Base-by-base conservation (phyloP, 2,329 filamentous ascomycete genomes). In the Alternaria triticina region DNA sequence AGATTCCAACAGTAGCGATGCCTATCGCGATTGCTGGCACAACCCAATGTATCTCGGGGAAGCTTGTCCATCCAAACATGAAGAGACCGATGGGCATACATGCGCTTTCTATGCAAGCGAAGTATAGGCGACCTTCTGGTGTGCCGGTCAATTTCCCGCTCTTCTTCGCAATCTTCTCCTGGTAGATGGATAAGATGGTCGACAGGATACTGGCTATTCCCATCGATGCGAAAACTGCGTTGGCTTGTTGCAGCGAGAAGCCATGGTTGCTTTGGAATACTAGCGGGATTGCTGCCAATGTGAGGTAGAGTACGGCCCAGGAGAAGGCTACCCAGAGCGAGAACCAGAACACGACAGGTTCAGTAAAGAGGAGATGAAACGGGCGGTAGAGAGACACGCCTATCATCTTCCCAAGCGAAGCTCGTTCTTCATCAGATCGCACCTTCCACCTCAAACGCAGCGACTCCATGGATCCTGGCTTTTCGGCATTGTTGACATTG, bases 261-360 rank as follows among this genome's bases (percentile, higher is more conserved):
- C 83, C 81, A 75, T 95, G 89, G 47, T 88, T 89, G 6, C 83
- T 85, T 22, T 83, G 74, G 79, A 96, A 96, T 23, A 97, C 89
- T 5, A 96, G 85, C 0, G 94, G 92, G 6, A 97, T 88, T 1
- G 92, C 91, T 13, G 88, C 88, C 70, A 97, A 95, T 12, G 91
- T 93, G 17, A 97, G 83, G 78, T 97, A 97, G 0, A 97, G 86
- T 0, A 97, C 87, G 0, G 91, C 93, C 94, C 94, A 97, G 20
- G 90, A 90, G 78, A 97, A 97, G 0, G 92, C 86, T 1, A 94
- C 90, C 94, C 94, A 97, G 0, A 97, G 84, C 0, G 91, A 93
- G 82, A 97, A 97, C 82, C 88, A 93, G 80, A 94, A 93, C 13
- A 94, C 91, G 10, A 93, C 89, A 0, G 91, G 90, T 69, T 94